A percentile compares a stretch with the other conserved stretches of the same genome.
Conservation (phyloP, 1,139 yeast species). For the Hyphopichia khmerensis region DNA sequence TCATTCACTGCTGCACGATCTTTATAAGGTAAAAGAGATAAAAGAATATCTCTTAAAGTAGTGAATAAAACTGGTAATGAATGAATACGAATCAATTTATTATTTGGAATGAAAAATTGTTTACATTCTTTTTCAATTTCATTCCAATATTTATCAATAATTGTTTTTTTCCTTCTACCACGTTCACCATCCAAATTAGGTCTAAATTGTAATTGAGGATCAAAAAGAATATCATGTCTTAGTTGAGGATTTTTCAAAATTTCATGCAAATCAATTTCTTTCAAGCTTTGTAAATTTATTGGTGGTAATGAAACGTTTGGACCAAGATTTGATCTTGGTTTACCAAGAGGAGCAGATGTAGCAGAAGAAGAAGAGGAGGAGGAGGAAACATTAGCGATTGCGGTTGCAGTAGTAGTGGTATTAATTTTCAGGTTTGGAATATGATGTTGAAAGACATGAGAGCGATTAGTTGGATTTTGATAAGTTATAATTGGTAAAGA, state of each 20-base stretch:
- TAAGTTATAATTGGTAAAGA: slow-evolving; percentile 46
- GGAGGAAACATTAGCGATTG: background rate
- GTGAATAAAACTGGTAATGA: slow-evolving; percentile 67
- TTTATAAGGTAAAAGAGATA: slow-evolving; percentile 74
- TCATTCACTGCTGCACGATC: slow-evolving; percentile 71
- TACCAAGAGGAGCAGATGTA: too few relatives aligned
- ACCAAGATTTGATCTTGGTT: slow-evolving; percentile 7
- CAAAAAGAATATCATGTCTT: slow-evolving; percentile 89
- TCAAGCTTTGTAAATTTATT: slow-evolving; percentile 76
- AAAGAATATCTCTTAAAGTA: slow-evolving; percentile 73
- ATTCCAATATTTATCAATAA: slow-evolving; percentile 82
- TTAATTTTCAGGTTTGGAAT: slow-evolving; percentile 11
- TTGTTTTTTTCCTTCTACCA: slow-evolving; percentile 72
- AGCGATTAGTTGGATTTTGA: slow-evolving; percentile 5
- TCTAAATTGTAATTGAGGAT: slow-evolving; percentile 88
- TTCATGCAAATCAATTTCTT: slow-evolving; percentile 86
- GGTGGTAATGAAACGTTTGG: slow-evolving; percentile 62
- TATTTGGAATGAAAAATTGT: slow-evolving; percentile 30
- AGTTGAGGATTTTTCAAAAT: slow-evolving; percentile 89
- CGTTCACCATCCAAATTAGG: slow-evolving; percentile 92
- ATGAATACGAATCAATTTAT: slow-evolving; percentile 27
- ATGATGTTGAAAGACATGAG: slow-evolving; percentile 12
- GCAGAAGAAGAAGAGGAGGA: too few relatives aligned
- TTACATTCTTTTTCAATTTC: slow-evolving; percentile 66
- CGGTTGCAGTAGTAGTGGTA: background rate